Evolutionary conservation across 192 early-diverging fungal genomes (phyloP), one percentile per base, ranked within the genome.

Genomic region (Umbelopsis isabellina): DNA sequence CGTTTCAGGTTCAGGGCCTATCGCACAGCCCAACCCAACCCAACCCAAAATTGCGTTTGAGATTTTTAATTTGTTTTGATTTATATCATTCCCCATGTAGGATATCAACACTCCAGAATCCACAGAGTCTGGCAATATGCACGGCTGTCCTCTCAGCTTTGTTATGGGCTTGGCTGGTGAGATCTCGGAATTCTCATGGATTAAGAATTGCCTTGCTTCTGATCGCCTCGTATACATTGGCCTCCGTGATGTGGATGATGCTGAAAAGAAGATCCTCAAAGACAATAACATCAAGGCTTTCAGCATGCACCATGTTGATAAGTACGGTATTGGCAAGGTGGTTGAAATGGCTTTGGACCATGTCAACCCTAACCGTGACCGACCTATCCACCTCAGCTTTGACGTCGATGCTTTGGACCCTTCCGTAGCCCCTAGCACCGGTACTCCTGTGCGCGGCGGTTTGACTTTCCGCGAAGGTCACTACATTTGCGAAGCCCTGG

Each of bases 361-460:
- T 65, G 90, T 98, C 68, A 93, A 93, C 77, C 86, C 84, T 37
- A 81, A 88, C 55, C 77, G 86, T 41, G 82, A 88, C 25, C 84
- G 80, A 33, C 94, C 94, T 12, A 90, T 97, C 69, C 95, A 97
- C 75, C 84, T 97, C 55, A 90, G 86, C 75, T 98, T 95, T 71
- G 97, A 98, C 73, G 97, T 98, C 25, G 97, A 98, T 83, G 96
- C 91, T 4, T 83, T 98, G 27, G 97, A 98, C 77, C 97, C 97
- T 23, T 85, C 91, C 4, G 93, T 98, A 15, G 95, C 94, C 1
- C 97, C 97, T 22, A 90, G 93, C 7, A 98, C 97, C 1, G 96
- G 96, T 52, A 98, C 96, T 4, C 96, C 96, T 11, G 96, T 98
- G 12, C 88, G 95, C 61, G 96, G 96, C 70, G 96, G 96, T 23